phyloP scores from a whole-genome alignment of 2,329 filamentous ascomycete species.

The Xylariaceae sp. region DNA sequence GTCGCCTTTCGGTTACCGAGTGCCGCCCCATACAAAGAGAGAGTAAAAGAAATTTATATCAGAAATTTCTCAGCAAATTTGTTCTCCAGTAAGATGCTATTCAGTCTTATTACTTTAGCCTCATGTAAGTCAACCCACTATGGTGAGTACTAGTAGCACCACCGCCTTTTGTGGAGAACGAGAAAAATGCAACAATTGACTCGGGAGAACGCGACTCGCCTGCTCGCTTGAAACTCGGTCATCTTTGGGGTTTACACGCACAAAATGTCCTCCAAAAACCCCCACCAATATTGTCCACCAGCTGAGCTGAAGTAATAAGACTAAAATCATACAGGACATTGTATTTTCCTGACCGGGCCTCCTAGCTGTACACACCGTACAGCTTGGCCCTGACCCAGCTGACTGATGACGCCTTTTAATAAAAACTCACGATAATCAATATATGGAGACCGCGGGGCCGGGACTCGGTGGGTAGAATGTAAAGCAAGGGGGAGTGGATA shows the following conservation, averaged over 20 bases:
- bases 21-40: not conserved
- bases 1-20: not conserved
- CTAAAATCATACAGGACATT: not conserved
- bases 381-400: conserved; percentile 8
- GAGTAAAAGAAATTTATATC: not conserved
- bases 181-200: conserved; percentile 13
- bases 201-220: conserved; percentile 18
- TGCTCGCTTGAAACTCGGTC: conserved; percentile 10
- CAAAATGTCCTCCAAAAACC: not conserved
- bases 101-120: conserved; percentile 11
- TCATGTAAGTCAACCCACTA: conserved; percentile 13
- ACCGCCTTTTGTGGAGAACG: conserved; percentile 20
- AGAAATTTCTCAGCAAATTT: conserved; percentile 15
- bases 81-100: not conserved
- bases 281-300: not conserved
- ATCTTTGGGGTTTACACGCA: not conserved
- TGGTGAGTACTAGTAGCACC: conserved; percentile 9
- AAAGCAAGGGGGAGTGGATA: conserved; percentile 27
- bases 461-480: conserved; percentile 25
- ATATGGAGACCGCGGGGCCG: conserved; percentile 39
- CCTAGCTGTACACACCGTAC: not conserved
- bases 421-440: conserved; percentile 36
- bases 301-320: not conserved
- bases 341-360: not conserved
- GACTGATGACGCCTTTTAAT: conserved; percentile 31